A percentile compares a stretch with the other conserved stretches of the same genome.
These are phyloP conservation scores for Irpex sp. DNA, from an alignment of 1,284 basidiomycete genomes.

Conservation along the genomic window DNA sequence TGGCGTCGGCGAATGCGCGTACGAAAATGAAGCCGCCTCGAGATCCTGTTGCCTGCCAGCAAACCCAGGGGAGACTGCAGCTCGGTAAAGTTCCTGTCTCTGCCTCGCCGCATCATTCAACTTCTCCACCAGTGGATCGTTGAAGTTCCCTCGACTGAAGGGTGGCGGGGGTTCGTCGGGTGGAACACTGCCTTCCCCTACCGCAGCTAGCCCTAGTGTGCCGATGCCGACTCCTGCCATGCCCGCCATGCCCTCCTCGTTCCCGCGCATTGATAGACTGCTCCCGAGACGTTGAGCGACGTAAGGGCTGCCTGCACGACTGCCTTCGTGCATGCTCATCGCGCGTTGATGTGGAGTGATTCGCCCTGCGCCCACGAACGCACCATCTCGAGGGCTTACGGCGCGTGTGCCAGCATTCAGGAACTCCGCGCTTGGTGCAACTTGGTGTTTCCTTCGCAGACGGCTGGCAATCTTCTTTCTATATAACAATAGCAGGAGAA, in stretches of 20 bases:
- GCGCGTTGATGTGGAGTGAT: neutral
- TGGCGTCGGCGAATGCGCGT: neutral
- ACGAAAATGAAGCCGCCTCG: neutral
- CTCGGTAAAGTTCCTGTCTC: slow-evolving; percentile 14
- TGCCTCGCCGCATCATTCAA: slow-evolving; percentile 18
- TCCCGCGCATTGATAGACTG: neutral
- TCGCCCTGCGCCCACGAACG: neutral
- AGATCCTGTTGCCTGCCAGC: too few species aligned
- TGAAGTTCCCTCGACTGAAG: slow-evolving; percentile 22
- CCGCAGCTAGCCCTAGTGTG: neutral
- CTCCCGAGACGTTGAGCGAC: neutral
- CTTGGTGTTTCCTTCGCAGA: neutral
- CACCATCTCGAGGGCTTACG: neutral
- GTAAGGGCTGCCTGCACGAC: neutral
- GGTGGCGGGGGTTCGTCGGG: slow-evolving; percentile 20
- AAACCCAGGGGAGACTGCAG: neutral
- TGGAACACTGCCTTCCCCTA: neutral
- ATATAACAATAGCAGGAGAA: neutral
- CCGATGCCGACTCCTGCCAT: slow-evolving; percentile 9
- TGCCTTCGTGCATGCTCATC: neutral
- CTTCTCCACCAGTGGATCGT: slow-evolving; percentile 26
- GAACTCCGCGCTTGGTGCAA: neutral
- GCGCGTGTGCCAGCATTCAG: neutral
- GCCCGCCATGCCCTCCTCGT: neutral
- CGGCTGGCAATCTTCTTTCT: neutral